Evolutionary conservation across 768 basidiomycete species (phyloP).

Genomic region (Russula compacta): DNA sequence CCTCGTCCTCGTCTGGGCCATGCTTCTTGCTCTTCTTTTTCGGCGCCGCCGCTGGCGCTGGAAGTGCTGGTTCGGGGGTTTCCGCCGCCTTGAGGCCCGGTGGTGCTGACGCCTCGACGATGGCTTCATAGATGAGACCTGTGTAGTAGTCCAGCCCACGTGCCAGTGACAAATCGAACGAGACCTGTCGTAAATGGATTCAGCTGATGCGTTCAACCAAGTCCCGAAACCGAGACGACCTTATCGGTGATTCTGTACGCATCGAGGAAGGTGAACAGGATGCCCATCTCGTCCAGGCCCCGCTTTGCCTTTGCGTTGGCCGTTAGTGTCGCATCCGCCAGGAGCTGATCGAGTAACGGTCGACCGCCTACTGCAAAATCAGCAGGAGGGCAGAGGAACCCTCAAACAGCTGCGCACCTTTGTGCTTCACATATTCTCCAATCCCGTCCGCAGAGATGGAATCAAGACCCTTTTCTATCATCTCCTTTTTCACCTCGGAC

Average conservation of each 20-base stretch:
- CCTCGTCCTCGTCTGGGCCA: slow-evolving; percentile 57
- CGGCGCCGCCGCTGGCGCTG: slow-evolving; percentile 28
- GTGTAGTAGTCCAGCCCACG: slow-evolving; percentile 98
- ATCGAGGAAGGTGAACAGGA: slow-evolving; percentile 73
- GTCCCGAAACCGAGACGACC: slow-evolving; percentile 32
- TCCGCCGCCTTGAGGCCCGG: slow-evolving; percentile 61
- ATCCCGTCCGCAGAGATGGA: slow-evolving; percentile 80
- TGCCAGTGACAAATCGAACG: slow-evolving; percentile 95
- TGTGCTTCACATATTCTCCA: slow-evolving; percentile 93
- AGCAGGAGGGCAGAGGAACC: background rate
- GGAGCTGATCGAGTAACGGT: slow-evolving; percentile 63
- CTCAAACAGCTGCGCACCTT: slow-evolving; percentile 44
- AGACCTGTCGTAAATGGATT: slow-evolving; percentile 45
- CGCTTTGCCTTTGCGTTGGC: slow-evolving; percentile 67
- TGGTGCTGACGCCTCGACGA: slow-evolving; percentile 88
- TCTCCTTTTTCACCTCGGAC: slow-evolving; percentile 89
- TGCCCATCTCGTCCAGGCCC: slow-evolving; percentile 79
- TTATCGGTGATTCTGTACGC: slow-evolving; percentile 74
- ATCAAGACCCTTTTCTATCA: slow-evolving; percentile 92
- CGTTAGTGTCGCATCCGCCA: slow-evolving; percentile 52
- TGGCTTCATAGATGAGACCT: slow-evolving; percentile 95
- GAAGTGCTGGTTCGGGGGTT: slow-evolving; percentile 27
- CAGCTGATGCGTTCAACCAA: background rate
- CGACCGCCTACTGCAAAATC: slow-evolving; percentile 49
- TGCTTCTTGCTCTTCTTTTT: slow-evolving; percentile 39